Conservation (phyloP, 1,284 basidiomycete genomes). For the Leccinum brunneo-olivaceum region DNA sequence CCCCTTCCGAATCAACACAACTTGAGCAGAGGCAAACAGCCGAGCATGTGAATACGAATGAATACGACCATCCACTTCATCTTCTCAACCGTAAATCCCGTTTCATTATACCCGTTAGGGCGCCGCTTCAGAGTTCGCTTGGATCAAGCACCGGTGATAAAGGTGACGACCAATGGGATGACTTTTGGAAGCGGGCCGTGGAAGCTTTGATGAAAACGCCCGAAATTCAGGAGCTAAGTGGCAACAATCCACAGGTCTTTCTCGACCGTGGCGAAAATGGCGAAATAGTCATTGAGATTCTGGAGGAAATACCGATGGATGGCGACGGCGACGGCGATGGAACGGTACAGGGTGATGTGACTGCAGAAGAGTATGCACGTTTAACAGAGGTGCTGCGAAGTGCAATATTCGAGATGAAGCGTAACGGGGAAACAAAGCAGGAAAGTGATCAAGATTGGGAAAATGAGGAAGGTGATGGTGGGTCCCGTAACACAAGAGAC, state of each 20-base stretch:
- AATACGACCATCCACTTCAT: conserved; percentile 51
- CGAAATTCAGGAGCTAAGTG: conserved; percentile 24
- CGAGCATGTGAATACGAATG: conserved; percentile 22
- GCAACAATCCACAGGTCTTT: conserved; percentile 32
- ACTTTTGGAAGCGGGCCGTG: conserved; percentile 30
- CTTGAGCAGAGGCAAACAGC: conserved; percentile 30
- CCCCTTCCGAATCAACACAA: conserved; percentile 28
- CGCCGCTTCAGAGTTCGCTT: conserved; percentile 16
- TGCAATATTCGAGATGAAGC: conserved; percentile 34
- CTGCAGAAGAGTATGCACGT: conserved; percentile 26
- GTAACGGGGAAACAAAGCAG: conserved; percentile 20
- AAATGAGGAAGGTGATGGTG: conserved; percentile 20
- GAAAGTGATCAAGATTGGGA: conserved; percentile 20
- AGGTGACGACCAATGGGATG: conserved; percentile 20
- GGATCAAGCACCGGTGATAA: conserved; percentile 14
- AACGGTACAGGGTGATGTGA: conserved; percentile 23
- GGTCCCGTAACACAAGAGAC: conserved; percentile 28
- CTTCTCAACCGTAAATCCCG: conserved; percentile 43
- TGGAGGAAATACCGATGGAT: conserved; percentile 40
- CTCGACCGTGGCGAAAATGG: conserved; percentile 42
- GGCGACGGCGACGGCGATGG: conserved; percentile 27
- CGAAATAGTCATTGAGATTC: conserved; percentile 52
- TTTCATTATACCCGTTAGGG: conserved; percentile 37
- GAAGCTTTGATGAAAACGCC: conserved; percentile 39
- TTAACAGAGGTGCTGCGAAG: conserved; percentile 38